Percentiles rank a stretch among this genome's conserved stretches.
Evolutionary conservation across 768 basidiomycete species (phyloP).

Genomic region (Hygrocybe punicea): DNA sequence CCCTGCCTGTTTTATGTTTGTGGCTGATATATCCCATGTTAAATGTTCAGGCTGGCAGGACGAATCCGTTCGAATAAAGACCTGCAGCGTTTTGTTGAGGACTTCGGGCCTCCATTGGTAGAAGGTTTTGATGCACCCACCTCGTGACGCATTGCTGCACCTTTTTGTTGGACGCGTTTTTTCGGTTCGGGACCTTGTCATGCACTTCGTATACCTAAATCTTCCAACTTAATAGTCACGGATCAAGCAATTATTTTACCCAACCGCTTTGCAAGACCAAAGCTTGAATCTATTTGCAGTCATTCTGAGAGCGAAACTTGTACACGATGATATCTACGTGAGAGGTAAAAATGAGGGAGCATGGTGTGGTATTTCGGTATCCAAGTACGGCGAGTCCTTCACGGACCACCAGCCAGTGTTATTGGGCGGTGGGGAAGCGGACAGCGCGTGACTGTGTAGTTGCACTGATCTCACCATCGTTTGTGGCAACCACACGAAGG

Average conservation of each 20-base stretch:
- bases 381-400: too few relatives aligned
- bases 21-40: neutral
- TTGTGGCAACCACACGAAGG: neutral
- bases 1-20: neutral
- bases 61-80: slow-evolving; percentile 60
- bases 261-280: too few relatives aligned
- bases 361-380: too few relatives aligned
- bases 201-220: neutral
- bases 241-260: neutral
- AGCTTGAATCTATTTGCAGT: too few relatives aligned
- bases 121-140: too few relatives aligned
- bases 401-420: slow-evolving; percentile 24
- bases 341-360: too few relatives aligned
- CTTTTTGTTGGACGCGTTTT: too few relatives aligned
- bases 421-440: slow-evolving; percentile 33
- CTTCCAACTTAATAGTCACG: neutral
- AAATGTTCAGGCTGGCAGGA: slow-evolving; percentile 61
- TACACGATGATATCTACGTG: too few relatives aligned
- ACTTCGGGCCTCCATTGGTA: too few relatives aligned
- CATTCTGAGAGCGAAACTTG: too few relatives aligned
- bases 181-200: neutral
- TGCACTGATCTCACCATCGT: neutral
- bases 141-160: too few relatives aligned
- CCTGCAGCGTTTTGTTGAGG: neutral
- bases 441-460: neutral